Conservation (phyloP, 2,329 filamentous ascomycete genomes). For the Diaporthe citri region DNA sequence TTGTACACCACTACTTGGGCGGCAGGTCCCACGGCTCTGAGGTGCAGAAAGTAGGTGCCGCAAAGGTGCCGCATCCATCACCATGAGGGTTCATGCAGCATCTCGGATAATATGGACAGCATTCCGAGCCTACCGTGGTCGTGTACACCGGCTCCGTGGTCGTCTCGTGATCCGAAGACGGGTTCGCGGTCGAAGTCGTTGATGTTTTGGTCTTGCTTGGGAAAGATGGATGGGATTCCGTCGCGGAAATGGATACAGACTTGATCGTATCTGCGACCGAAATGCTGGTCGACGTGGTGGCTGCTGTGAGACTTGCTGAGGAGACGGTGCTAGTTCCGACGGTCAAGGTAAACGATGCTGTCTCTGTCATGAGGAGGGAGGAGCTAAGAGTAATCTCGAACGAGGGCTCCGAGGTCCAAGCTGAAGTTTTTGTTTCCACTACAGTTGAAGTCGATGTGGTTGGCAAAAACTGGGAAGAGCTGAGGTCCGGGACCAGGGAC, state of each 20-base stretch:
- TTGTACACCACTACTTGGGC: background rate
- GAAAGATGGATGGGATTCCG: background rate
- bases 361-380: background rate
- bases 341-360: slow-evolving; percentile 13
- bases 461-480: background rate
- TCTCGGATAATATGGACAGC: slow-evolving; percentile 17
- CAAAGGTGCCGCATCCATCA: slow-evolving; percentile 7
- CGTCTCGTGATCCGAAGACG: background rate
- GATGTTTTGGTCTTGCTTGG: slow-evolving; percentile 2
- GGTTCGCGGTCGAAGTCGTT: background rate
- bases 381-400: background rate
- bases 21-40: background rate
- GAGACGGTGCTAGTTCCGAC: background rate
- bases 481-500: background rate
- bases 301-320: background rate
- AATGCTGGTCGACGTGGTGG: background rate
- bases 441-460: background rate
- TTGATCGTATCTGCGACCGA: background rate
- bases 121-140: background rate
- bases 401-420: background rate
- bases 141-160: slow-evolving; percentile 5
- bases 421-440: background rate
- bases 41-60: slow-evolving; percentile 8
- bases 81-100: slow-evolving; percentile 1
- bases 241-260: background rate